Base-by-base conservation (phyloP, 176 grass and related monocot genomes). In the Rhynchospora breviuscula region DNA sequence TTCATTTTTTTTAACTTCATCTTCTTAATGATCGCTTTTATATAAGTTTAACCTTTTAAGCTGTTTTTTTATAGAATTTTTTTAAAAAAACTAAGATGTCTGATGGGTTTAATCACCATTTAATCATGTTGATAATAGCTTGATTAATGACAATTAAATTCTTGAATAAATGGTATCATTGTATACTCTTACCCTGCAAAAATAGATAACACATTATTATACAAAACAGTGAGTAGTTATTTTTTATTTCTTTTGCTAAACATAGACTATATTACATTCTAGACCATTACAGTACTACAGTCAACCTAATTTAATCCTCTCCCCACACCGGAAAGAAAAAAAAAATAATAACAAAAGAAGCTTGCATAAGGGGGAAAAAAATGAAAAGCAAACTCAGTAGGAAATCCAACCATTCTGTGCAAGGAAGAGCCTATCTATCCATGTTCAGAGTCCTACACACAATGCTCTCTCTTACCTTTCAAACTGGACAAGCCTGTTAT, bases 401-500 rank as follows among this genome's bases (percentile, higher is more conserved):
- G 40, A 44, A 44, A 46, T 2, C 35, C 14, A 19, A 33, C 40
- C 33, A 70, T 9, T 70, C 46, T 70, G 40, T 47, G 6, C 31
- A 67, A 66, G 13, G 63, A 66, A 66, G 63, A 14, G 40, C 40
- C 67, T 70, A 70, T 67, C 65, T 65, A 11, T 35, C 15, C 66
- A 44, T 48, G 18, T 71, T 7, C 35, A 21, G 10, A 71, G 10
- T 47, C 0, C 6, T 29, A 71, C 8, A 44, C 43, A 46, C 67
- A 71, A 1, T 21, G 43, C 43, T 22, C 45, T 61, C 8, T 6
- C 15, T 57, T 87, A 89, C 82, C 79, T 94, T 65, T 97, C 90
- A 26, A 97, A 97, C 47, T 81, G 87, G 11, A 85, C 67, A 14
- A 98, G 95, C 31, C 95, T 84, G 79, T 98, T 91, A 47, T 93